Percentiles rank a stretch among this genome's conserved stretches.
These are phyloP conservation scores for Auricularia cornea DNA, from an alignment of 768 basidiomycete genomes.

Conservation along the genomic window DNA sequence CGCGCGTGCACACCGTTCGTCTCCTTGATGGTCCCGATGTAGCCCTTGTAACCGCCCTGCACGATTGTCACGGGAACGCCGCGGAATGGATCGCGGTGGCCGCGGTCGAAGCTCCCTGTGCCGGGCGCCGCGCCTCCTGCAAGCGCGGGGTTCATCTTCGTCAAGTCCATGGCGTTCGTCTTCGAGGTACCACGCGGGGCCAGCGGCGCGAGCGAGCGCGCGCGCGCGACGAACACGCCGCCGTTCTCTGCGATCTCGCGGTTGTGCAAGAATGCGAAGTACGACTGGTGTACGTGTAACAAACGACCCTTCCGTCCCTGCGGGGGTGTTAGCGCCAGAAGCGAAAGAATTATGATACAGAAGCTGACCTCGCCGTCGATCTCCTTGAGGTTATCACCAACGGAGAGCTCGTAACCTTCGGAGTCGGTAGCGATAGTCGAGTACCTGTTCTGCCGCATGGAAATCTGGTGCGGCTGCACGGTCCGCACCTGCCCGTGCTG, in stretches of 20 bases:
- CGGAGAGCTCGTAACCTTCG: slow-evolving; percentile 76
- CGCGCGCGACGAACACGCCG: slow-evolving; percentile 89
- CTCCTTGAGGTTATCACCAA: slow-evolving; percentile 91
- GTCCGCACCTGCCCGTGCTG: slow-evolving; percentile 85
- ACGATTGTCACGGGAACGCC: slow-evolving; percentile 71
- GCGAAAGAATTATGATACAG: not conserved
- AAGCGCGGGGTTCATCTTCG: slow-evolving; percentile 85
- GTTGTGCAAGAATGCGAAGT: slow-evolving; percentile 90
- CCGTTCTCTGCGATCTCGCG: slow-evolving; percentile 85
- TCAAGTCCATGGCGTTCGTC: slow-evolving; percentile 59
- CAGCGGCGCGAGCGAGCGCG: slow-evolving; percentile 71
- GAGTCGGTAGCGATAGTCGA: slow-evolving; percentile 79
- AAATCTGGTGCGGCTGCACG: slow-evolving; percentile 91
- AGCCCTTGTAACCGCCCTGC: slow-evolving; percentile 86
- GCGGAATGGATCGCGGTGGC: slow-evolving; percentile 74
- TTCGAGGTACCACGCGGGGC: slow-evolving; percentile 78
- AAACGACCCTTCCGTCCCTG: slow-evolving; percentile 83
- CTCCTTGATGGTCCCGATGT: slow-evolving; percentile 89
- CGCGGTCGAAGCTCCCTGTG: slow-evolving; percentile 67
- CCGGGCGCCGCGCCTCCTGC: slow-evolving; percentile 45
- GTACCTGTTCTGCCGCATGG: slow-evolving; percentile 74
- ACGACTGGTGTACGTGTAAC: slow-evolving; percentile 88
- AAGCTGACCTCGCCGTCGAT: slow-evolving; percentile 69
- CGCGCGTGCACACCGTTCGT: slow-evolving; percentile 80
- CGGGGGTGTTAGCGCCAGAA: slow-evolving; percentile 7